Conservation (phyloP, 2,329 filamentous ascomycete genomes). For the Claviceps humidiphila region DNA sequence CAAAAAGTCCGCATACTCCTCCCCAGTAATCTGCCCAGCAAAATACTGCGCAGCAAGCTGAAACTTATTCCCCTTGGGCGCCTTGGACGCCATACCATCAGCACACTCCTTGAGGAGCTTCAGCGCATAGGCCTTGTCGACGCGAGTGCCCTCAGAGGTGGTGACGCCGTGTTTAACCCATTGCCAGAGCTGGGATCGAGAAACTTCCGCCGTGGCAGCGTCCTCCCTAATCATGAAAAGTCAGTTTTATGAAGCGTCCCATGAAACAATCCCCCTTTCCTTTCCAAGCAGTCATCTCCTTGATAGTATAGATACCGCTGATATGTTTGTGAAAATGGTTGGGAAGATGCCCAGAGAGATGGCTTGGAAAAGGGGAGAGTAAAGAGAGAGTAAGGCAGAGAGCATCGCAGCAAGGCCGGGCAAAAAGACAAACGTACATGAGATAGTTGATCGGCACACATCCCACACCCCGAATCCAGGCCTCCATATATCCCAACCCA, state of each 20-base stretch:
- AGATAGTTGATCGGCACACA: conserved; percentile 97
- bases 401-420: too few relatives aligned
- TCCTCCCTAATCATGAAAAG: conserved; percentile 49
- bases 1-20: conserved; percentile 95
- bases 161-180: conserved; percentile 65
- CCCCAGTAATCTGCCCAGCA: conserved; percentile 80
- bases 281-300: too few relatives aligned
- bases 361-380: too few relatives aligned
- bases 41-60: conserved; percentile 88
- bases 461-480: conserved; percentile 86
- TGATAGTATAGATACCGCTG: too few relatives aligned
- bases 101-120: conserved; percentile 78
- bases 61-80: conserved; percentile 81
- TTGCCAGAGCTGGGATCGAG: conserved; percentile 89
- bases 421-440: conserved; percentile 41
- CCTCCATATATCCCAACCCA: conserved; percentile 95
- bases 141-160: conserved; percentile 77
- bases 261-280: too few relatives aligned
- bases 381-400: too few relatives aligned
- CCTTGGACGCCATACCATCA: conserved; percentile 59
- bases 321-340: too few relatives aligned
- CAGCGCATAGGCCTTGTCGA: conserved; percentile 85
- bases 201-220: conserved; percentile 92
- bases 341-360: too few relatives aligned
- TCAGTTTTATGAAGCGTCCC: too few relatives aligned